A percentile compares a stretch with the other conserved stretches of the same genome.
These are phyloP conservation scores for Biancaea sappan DNA, from an alignment of 306 rosid genomes.

Conservation along the genomic window DNA sequence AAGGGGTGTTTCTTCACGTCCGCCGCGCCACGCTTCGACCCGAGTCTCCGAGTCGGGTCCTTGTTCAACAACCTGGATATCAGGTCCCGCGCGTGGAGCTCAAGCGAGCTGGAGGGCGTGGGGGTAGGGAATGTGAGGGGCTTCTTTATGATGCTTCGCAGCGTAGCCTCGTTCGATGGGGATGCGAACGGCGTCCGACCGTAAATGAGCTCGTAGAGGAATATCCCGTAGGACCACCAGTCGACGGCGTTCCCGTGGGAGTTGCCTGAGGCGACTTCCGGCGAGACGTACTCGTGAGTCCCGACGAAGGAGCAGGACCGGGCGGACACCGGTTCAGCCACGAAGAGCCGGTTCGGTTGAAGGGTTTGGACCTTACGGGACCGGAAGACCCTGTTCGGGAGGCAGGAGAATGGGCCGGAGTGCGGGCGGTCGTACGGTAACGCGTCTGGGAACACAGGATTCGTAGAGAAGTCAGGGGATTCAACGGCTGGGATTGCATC, in stretches of 20 bases:
- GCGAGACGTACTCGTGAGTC: conserved; percentile 93
- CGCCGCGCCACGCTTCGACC: conserved; percentile 94
- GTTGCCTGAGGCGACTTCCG: conserved; percentile 92
- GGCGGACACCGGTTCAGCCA: conserved; percentile 89
- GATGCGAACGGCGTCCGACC: conserved; percentile 91
- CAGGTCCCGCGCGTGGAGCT: conserved; percentile 76
- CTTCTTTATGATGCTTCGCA: conserved; percentile 65
- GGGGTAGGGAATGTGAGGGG: conserved; percentile 63
- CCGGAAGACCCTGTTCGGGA: conserved; percentile 66
- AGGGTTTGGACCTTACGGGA: conserved; percentile 72
- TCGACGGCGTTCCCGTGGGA: conserved; percentile 99
- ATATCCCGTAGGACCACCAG: conserved; percentile 97
- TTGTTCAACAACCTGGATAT: conserved; percentile 57
- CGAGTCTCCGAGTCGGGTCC: conserved; percentile 75
- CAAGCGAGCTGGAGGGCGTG: conserved; percentile 56
- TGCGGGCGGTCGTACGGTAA: conserved; percentile 44
- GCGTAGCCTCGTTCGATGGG: conserved; percentile 65
- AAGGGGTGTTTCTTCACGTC: conserved; percentile 82
- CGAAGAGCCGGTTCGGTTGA: conserved; percentile 70
- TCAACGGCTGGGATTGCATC: conserved; percentile 90
- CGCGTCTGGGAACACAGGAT: conserved; percentile 19
- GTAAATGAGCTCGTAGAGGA: conserved; percentile 83
- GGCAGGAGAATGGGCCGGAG: conserved; percentile 54
- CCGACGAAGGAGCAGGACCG: conserved; percentile 91
- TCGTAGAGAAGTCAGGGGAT: conserved; percentile 49